Base-by-base conservation (phyloP, 352 stramenopile genomes). In the Pythium volutum region DNA sequence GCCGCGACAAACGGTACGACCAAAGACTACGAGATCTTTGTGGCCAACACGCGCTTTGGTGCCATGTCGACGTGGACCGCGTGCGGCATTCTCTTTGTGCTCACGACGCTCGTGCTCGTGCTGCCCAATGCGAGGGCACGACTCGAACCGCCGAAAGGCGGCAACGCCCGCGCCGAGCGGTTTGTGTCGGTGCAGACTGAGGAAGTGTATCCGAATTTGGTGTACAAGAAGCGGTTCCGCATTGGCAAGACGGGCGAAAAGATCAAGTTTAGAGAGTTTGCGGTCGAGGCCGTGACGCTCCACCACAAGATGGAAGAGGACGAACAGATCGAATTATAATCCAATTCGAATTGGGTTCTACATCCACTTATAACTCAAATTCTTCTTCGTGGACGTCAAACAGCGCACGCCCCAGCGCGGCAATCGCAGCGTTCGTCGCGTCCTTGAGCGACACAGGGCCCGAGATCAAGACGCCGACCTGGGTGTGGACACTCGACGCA, bases 101-200 rank as follows among this genome's bases (percentile, higher is more conserved):
- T 89, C 22, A 76, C 77, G 59, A n/a, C 79, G 16, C 82, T 70
- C 29, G 76, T 89, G 36, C 74, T 89, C 57, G 67, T 73, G 31
- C 41, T 82, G 15, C 80, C 80, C 1, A 85, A 76, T 15, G 46
- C 70, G 4, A 76, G 80, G 22, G 77, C 87, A 18, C 81, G 81
- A 41, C 55, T 87, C 34, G 77, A 67, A 3, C 77, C 80, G 16
- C 76, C 87, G 58, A 88, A 49, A 22, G 43, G 43, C 6, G 43
- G 43, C 77, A 41, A 89, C 80, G 4, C 74, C 77, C 10, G 80
- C 76, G 1, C 76, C 77, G 43, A 49, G 8, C 76, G 87, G 54
- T 89, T 88, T 41, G 76, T 89, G 25, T 74, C 87, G 59, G 85
- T 89, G 45, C 68, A 88, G 41, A 89, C 80, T 8, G 80, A 89